Evolutionary conservation across 2,329 filamentous ascomycete genomes (phyloP).

Genomic region (Tolypocladium cylindrosporum): DNA sequence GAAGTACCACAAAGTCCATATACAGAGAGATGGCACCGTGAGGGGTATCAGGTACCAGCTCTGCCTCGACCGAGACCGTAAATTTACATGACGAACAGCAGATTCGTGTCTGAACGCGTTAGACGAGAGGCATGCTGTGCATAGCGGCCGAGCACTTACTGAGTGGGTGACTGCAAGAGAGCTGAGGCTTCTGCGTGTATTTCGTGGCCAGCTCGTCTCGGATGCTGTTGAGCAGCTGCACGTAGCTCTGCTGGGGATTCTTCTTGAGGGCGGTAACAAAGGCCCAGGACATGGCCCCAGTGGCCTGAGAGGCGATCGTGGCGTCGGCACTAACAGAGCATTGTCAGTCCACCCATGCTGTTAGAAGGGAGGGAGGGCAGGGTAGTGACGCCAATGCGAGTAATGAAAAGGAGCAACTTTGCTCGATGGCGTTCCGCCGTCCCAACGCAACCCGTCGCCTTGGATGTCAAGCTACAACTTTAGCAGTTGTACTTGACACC

Average conservation of each 20-base stretch:
- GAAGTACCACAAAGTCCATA: neutral
- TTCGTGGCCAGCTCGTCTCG: conserved; percentile 81
- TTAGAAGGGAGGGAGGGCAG: neutral
- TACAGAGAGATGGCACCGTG: neutral
- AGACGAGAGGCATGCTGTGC: conserved; percentile 3
- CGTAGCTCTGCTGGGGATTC: conserved; percentile 96
- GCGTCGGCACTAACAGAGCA: conserved; percentile 63
- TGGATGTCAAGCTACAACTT: conserved; percentile 29
- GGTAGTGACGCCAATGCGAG: neutral
- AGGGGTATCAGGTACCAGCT: neutral
- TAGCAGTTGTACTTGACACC: conserved; percentile 24
- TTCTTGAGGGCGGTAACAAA: conserved; percentile 91
- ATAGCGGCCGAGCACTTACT: conserved; percentile 47
- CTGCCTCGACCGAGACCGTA: neutral
- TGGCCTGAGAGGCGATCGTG: conserved; percentile 81
- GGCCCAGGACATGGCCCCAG: conserved; percentile 96
- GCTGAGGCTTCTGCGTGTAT: conserved; percentile 90
- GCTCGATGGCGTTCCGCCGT: conserved; percentile 1
- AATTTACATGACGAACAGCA: conserved; percentile 51
- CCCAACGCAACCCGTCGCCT: conserved; percentile 37
- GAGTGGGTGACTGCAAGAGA: conserved; percentile 93
- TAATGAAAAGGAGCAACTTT: neutral
- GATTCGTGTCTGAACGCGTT: conserved; percentile 39
- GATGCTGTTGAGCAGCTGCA: conserved; percentile 92
- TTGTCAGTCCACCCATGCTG: neutral